phyloP scores from a whole-genome alignment of 371 early-diverging fungal species.

The Nematocida sp. region DNA sequence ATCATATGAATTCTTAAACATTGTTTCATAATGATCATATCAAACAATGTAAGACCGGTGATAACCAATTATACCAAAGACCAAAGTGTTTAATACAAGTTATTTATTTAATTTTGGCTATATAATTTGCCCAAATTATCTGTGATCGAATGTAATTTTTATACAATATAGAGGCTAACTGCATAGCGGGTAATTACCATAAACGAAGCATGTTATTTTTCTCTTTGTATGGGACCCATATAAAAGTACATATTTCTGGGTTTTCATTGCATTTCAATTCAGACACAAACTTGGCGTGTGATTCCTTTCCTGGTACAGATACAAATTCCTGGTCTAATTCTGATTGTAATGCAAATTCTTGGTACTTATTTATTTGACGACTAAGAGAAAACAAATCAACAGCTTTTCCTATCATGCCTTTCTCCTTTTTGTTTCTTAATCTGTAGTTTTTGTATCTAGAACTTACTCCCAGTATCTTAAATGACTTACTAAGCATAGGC shows the following conservation, averaged over 20 bases:
- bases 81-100: neutral
- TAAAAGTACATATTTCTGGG: neutral
- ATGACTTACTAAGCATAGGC: neutral
- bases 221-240: constrained; percentile 20
- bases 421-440: neutral
- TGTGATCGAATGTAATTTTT: no score
- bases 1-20: constrained; percentile 15
- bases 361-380: neutral
- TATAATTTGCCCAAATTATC: no score
- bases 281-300: neutral
- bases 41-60: neutral
- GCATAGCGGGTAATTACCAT: neutral
- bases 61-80: neutral
- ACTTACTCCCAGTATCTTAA: constrained; percentile 15
- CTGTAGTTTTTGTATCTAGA: neutral
- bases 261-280: neutral
- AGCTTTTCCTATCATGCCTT: neutral
- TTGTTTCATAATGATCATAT: neutral
- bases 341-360: constrained; percentile 1
- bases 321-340: neutral
- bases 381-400: no score
- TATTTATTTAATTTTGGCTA: neutral
- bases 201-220: neutral
- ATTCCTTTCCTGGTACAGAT: neutral
- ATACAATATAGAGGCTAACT: no score